Base-by-base conservation (phyloP, 176 grass and related monocot species). In the maize (Zea mays) region DNA sequence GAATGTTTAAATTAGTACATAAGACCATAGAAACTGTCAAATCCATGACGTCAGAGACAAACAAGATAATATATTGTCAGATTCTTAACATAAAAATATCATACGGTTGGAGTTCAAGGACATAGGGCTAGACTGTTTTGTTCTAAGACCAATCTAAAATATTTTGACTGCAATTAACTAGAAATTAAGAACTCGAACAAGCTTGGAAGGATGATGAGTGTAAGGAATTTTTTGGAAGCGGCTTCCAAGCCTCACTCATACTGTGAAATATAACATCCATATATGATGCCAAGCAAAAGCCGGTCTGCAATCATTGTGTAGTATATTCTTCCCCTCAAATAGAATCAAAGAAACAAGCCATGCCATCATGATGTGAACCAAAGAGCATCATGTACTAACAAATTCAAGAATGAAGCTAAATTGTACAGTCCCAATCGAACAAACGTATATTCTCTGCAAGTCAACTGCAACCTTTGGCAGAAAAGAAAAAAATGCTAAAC, bases 341-440 rank as follows among this genome's bases (percentile, higher is more conserved):
- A 62, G 43, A 62, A 76, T 16, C 36, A 37, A 79, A 38, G 43
- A 27, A 67, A 51, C 60, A 57, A 42, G 42, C 5, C 47, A 38
- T 15, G 56, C 16, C 61, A 67, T 34, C 36, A 74, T 59, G 44
- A 75, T 17, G 13, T 16, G 17, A 79, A 69, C 61, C 20, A 54
- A 34, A 5, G 3, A 57, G 41, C 19, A 83, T 34, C 45, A 0
- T 65, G 16, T 44, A 33, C 20, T 48, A 84, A 44, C 36, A 75
- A 41, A 65, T 39, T 56, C 49, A 62, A 13, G 78, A 73, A 72
- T 54, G 12, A 41, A 68, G 19, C 12, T 59, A 59, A 58, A 58
- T 3, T 20, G 56, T 59, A 20, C 45, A 37, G 40, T 63, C 44
- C 52, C 20, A 39, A 61, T 40, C 36, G 49, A 69, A 39, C 56